Evolutionary conservation across 1,284 basidiomycete species (phyloP).

Genomic region (Coriolopsis trogii): DNA sequence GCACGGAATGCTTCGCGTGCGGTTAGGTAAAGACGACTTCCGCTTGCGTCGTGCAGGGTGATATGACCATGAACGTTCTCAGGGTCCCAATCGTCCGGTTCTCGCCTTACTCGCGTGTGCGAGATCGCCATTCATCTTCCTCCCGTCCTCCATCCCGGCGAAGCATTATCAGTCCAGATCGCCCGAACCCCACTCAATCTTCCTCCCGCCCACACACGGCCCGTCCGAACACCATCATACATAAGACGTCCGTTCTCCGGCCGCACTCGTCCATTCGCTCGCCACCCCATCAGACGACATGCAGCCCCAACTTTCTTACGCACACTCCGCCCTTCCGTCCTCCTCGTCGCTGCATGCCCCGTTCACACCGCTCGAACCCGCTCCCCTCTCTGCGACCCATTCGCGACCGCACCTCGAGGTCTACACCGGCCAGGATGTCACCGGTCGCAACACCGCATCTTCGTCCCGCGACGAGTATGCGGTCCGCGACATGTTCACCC

Average conservation of each 20-base stretch:
- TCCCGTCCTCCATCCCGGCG: neutral
- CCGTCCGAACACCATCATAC: neutral
- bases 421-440: conserved; percentile 4
- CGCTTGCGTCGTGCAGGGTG: too few relatives aligned
- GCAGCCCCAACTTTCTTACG: neutral
- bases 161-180: neutral
- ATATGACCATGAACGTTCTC: conserved; percentile 7
- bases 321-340: neutral
- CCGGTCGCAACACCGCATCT: neutral
- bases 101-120: neutral
- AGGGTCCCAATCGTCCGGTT: conserved; percentile 12
- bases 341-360: neutral
- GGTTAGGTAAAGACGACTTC: neutral
- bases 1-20: neutral
- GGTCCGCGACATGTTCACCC: conserved; percentile 19
- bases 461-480: conserved; percentile 9
- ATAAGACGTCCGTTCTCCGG: neutral
- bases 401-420: conserved; percentile 14
- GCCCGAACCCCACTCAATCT: neutral
- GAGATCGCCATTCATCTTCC: conserved; percentile 1
- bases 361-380: neutral
- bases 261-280: neutral
- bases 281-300: too few relatives aligned
- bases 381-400: neutral
- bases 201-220: neutral